Conservation (phyloP, 306 rosid genomes). For the Sechiopsis laciniata region DNA sequence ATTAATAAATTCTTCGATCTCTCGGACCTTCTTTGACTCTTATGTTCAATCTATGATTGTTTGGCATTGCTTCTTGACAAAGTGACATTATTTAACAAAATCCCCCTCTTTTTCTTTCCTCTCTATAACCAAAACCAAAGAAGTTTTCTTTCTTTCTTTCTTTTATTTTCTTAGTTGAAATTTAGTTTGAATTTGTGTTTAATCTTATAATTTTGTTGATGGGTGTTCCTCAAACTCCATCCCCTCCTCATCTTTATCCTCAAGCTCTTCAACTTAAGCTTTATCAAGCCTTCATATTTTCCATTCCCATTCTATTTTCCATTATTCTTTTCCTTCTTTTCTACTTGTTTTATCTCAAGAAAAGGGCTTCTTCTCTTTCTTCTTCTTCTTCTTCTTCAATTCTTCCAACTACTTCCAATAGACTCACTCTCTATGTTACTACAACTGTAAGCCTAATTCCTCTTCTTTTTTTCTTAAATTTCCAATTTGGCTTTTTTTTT, state of each 20-base stretch:
- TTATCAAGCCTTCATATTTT: conserved; percentile 88
- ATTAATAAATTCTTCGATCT: too few species aligned
- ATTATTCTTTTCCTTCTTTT: conserved; percentile 46
- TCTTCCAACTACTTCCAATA: conserved; percentile 35
- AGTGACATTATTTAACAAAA: too few species aligned
- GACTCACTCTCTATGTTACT: conserved; percentile 32
- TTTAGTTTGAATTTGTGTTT: not conserved
- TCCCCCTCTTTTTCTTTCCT: too few species aligned
- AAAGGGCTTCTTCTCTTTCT: conserved; percentile 52
- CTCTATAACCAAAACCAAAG: not conserved
- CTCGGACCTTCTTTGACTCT: too few species aligned
- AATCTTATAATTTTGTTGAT: conserved; percentile 23
- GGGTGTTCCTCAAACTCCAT: conserved; percentile 51
- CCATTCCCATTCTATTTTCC: conserved; percentile 79
- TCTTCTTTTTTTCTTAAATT: not conserved
- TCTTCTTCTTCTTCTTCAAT: conserved; percentile 31
- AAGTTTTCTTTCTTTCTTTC: not conserved
- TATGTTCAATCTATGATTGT: too few species aligned
- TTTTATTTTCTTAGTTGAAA: too few species aligned
- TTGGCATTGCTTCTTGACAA: too few species aligned
- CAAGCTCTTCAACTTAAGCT: conserved; percentile 74
- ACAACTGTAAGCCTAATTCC: conserved; percentile 35
- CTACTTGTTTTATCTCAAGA: conserved; percentile 50
- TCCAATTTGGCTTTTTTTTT: too few species aligned
- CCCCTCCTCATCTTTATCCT: conserved; percentile 55